Percentiles rank a stretch among this genome's conserved stretches.
phyloP scores from a whole-genome alignment of 306 rosid species.

The Malus fusca region DNA sequence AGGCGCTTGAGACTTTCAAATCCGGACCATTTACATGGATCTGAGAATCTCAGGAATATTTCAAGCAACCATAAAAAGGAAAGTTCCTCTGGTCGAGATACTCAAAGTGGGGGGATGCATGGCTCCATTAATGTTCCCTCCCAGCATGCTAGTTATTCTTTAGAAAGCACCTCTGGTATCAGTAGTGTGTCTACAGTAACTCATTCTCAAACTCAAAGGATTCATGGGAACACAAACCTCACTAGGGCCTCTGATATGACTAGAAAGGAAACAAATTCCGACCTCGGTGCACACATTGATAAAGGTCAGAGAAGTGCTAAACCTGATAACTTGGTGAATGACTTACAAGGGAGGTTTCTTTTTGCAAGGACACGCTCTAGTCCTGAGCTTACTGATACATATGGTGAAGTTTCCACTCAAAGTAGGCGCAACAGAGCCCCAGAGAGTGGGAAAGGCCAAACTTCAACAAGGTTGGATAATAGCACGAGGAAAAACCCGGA shows the following conservation, averaged over 20 bases:
- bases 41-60: constrained; percentile 44
- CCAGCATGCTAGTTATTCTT: constrained; percentile 40
- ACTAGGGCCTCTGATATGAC: constrained; percentile 43
- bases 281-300: constrained; percentile 36
- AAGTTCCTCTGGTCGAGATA: constrained; percentile 35
- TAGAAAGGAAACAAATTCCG: constrained; percentile 40
- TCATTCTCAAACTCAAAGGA: constrained; percentile 47
- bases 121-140: constrained; percentile 38
- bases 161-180: constrained; percentile 37
- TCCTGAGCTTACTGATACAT: constrained; percentile 88
- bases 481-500: constrained; percentile 52
- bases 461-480: constrained; percentile 49
- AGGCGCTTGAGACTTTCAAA: constrained; percentile 41
- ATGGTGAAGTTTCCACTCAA: constrained; percentile 61
- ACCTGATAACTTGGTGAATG: constrained; percentile 34
- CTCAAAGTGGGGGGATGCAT: constrained; percentile 30
- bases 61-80: constrained; percentile 37
- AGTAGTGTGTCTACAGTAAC: constrained; percentile 37
- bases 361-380: constrained; percentile 96
- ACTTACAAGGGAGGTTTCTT: constrained; percentile 58
- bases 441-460: constrained; percentile 49
- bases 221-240: constrained; percentile 41
- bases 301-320: constrained; percentile 52
- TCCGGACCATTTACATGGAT: constrained; percentile 39
- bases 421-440: constrained; percentile 44